Evolutionary conservation across 192 early-diverging fungal species (phyloP).

Genomic region (Gaertneriomyces semiglobifer): DNA sequence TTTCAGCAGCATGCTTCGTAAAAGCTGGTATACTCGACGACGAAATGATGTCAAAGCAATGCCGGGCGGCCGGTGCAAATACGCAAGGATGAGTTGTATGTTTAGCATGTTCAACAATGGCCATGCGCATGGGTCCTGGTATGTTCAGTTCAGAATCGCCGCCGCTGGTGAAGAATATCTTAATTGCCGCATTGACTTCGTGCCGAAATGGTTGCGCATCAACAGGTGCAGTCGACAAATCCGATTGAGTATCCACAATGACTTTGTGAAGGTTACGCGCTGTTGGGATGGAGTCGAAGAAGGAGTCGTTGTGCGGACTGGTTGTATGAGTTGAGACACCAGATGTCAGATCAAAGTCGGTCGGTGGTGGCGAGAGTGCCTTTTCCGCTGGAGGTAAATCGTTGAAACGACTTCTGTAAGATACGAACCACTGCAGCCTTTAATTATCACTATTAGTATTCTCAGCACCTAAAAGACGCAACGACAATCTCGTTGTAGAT

Average conservation of each 20-base stretch:
- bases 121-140: background rate
- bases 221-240: background rate
- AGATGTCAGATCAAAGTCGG: background rate
- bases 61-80: constrained; percentile 2
- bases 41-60: constrained; percentile 13
- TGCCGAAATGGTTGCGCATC: constrained; percentile 9
- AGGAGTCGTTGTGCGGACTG: background rate
- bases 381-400: background rate
- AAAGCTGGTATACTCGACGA: constrained; percentile 2
- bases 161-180: constrained; percentile 1
- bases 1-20: background rate
- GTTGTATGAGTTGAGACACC: background rate
- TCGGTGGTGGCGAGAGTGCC: constrained; percentile 4
- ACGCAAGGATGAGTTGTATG: constrained; percentile 12
- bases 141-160: constrained; percentile 5
- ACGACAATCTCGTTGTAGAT: no score
- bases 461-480: no score
- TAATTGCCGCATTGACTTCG: constrained; percentile 10
- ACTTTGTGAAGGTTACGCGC: background rate
- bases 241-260: background rate
- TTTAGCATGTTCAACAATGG: background rate
- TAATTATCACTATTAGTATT: no score
- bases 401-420: constrained; percentile 2
- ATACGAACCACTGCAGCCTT: background rate
- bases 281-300: background rate